Percentiles rank a stretch among this genome's conserved stretches.
These are phyloP conservation scores for Xylaria sp. DNA, from an alignment of 2,329 filamentous ascomycete genomes.

Conservation along the genomic window DNA sequence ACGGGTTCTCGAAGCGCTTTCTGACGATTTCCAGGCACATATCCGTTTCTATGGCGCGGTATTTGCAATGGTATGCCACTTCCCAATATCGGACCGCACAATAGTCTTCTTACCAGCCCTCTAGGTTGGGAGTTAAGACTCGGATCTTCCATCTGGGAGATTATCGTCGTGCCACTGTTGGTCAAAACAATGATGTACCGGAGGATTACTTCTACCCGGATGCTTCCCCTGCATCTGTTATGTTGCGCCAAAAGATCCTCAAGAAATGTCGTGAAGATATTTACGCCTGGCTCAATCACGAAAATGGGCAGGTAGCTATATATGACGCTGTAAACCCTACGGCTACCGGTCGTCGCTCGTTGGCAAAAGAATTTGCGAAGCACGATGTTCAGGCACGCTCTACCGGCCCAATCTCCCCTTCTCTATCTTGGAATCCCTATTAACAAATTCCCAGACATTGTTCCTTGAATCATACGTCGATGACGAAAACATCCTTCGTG, in stretches of 20 bases:
- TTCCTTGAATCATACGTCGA: conserved; percentile 98
- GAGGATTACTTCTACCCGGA: conserved; percentile 99
- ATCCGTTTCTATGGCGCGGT: conserved; percentile 92
- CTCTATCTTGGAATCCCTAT: background rate
- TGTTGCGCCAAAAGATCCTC: conserved; percentile 94
- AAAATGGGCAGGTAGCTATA: conserved; percentile 97
- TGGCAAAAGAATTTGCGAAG: conserved; percentile 97
- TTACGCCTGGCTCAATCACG: conserved; percentile 93
- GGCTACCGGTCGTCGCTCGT: conserved; percentile 79
- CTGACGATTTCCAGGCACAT: conserved; percentile 73
- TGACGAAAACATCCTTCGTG: conserved; percentile 91
- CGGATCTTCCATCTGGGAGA: conserved; percentile 97
- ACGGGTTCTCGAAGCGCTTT: background rate
- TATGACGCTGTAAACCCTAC: conserved; percentile 98
- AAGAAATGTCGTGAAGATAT: conserved; percentile 98
- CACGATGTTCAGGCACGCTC: conserved; percentile 83
- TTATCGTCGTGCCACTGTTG: conserved; percentile 91
- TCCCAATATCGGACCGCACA: background rate
- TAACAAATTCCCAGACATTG: conserved; percentile 72
- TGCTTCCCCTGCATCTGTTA: conserved; percentile 89
- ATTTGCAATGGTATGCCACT: conserved; percentile 80
- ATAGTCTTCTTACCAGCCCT: conserved; percentile 35
- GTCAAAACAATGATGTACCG: conserved; percentile 83
- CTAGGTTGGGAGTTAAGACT: conserved; percentile 93
- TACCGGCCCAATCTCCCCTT: background rate